phyloP scores from a whole-genome alignment of 1,284 basidiomycete species.

The Sporisorium exsertum region DNA sequence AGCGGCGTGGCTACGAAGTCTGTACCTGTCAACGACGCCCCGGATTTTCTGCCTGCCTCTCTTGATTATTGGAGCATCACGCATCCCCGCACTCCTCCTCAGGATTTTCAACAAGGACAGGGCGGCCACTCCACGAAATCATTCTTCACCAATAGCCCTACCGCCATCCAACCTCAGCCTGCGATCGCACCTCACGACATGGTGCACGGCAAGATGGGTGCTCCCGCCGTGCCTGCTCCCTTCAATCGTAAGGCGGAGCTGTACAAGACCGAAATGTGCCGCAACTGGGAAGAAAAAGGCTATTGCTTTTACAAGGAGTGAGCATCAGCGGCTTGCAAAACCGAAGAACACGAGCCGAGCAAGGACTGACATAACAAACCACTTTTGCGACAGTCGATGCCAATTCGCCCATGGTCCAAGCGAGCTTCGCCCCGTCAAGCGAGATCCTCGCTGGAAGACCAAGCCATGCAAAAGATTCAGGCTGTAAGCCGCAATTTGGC shows the following conservation, averaged over 20 bases:
- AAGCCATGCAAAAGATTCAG: slow-evolving; percentile 90
- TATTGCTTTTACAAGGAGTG: slow-evolving; percentile 80
- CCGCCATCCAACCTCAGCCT: not conserved
- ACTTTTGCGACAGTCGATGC: slow-evolving; percentile 26
- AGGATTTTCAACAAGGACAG: not conserved
- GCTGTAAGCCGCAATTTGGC: slow-evolving; percentile 16
- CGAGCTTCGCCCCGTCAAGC: slow-evolving; percentile 81
- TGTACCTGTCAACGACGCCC: not conserved
- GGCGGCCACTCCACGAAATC: not conserved
- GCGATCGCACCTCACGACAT: not conserved
- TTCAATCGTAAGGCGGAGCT: slow-evolving; percentile 87
- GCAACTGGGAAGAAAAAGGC: slow-evolving; percentile 93
- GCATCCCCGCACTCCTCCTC: not conserved
- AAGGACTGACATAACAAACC: not conserved
- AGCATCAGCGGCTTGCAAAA: too few species aligned
- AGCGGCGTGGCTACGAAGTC: not conserved
- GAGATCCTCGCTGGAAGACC: slow-evolving; percentile 93
- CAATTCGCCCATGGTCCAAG: slow-evolving; percentile 80
- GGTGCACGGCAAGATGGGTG: not conserved
- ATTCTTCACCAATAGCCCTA: not conserved
- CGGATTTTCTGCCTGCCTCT: not conserved
- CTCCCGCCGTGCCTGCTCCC: slow-evolving; percentile 69
- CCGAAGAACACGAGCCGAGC: not conserved
- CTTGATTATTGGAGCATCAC: not conserved
- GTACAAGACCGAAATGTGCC: slow-evolving; percentile 91